Evolutionary conservation across 2,329 filamentous ascomycete species (phyloP), one percentile per base, ranked within the genome.

Genomic region (Apiospora hydei): DNA sequence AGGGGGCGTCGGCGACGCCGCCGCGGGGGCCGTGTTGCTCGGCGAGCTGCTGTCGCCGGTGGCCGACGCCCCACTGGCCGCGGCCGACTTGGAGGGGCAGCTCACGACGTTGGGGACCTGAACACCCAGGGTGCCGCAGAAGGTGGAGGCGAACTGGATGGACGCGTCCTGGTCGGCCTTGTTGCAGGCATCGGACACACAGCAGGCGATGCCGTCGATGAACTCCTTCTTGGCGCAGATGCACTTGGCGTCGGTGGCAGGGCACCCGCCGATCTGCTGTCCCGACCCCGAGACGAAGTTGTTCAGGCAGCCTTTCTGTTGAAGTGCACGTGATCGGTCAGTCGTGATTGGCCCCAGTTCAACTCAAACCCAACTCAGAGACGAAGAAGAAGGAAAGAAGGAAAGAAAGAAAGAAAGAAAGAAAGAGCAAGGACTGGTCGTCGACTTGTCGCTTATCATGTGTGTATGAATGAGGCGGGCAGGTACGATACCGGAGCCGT

Each of bases 201-300:
- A 90, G 79, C 86, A 88, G 61, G 84, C 79, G 72, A 89, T 86
- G 70, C 77, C 77, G 67, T 73, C 76, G 71, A 90, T 77, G 82
- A 89, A 89, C 24, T 78, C 76, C 14, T 77, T 73, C 73, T 81
- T 80, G 8, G 76, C 77, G 77, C 88, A 89, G 74, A 89, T 87
- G 75, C 88, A 89, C 47, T 78, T 75, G 72, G 85, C 79, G 71
- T 88, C 82, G 26, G 85, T 71, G 44, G 78, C 77, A 7, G 64
- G 51, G 72, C 83, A 84, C 74, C 84, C 84, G 10, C 79, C 81
- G 16, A 82, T 79, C 24, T 79, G 79, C 53, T 84, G 80, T 26
- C 85, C 79, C n/a, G 77, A 64, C 10, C 57, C 57, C 7, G 57
- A 74, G n/a, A 81, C 82, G 71, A 84, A 78, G 69, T 77, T 47